Evolutionary conservation across 768 basidiomycete species (phyloP), one percentile per base, ranked within the genome.

Genomic region (Tubosaeta sp.): DNA sequence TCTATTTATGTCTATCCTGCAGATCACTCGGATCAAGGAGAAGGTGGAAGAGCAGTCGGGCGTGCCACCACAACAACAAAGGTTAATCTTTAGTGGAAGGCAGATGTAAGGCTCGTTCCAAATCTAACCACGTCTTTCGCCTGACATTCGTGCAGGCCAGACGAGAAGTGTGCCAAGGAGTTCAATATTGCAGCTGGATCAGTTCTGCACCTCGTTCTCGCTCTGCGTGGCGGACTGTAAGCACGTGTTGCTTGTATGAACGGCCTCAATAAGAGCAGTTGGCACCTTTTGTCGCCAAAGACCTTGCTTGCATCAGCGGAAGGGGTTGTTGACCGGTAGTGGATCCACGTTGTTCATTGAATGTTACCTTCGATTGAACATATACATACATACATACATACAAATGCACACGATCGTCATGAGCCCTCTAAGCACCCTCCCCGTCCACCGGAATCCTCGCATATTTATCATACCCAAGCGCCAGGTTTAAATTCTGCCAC

Each of bases 21-120:
- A 98, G 95, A 91, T 97, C 64, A 77, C 83, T 43, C 83, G 91
- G 60, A 93, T 98, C 73, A 98, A 98, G 76, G 94, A 95, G 80
- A 90, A 91, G 70, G 92, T 98, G 9, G 95, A 98, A 70, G 95
- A 97, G 75, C 95, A 98, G 73, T 94, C 93, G 6, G 95, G 95
- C 58, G 95, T 98, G 39, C 95, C 95, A 22, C 95, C 95, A 29
- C 27, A 29, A 8, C 27, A 29, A 29, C 27, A 98, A 70, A 84
- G 95, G 52, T 72, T 98, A 63, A 98, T 98, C 68, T 97, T 86
- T 69, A 72, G 82, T 64, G 95, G 95, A 33, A 84, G 94, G 65
- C 95, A 97, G 67, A 86, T 97, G 95, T 97, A 70, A 71, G 82
- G 74, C 37, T 53, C 43, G 31, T 34, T 47, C 31, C 29, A 39